Evolutionary conservation across 2,329 filamentous ascomycete species (phyloP), one percentile per base, ranked within the genome.

Genomic region (Juglanconis sp.): DNA sequence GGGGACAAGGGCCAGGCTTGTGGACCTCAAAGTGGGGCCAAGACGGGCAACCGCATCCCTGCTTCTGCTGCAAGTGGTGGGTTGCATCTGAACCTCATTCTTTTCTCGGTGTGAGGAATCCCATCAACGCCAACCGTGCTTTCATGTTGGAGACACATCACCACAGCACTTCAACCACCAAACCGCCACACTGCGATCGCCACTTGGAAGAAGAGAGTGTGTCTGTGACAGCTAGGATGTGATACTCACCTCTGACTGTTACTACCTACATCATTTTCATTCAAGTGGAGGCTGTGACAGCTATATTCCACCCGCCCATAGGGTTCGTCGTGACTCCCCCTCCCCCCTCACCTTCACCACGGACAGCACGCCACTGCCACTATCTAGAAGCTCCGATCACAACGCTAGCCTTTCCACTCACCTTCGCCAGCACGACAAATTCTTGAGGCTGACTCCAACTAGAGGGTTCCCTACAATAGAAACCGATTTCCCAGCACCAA

Each of bases 401-500:
- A 24, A 3, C 48, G 9, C 31, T 4, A 5, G 30, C 9, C 5
- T 34, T 35, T 34, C n/a, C 10, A 5, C 15, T 48, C 24, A 30
- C 13, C 4, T 6, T 13, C 32, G 17, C 8, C 38, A 17, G 31
- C 31, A 6, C 40, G 11, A 17, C 5, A 17, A 9, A 15, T 5
- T 44, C 7, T 47, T 5, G 17, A 35, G 30, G 24, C 54, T 63
- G 30, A 63, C 58, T 13, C 32, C 10, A 2, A 7, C 15, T 42
- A 15, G 34, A 53, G 36, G 30, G 24, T 24, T 17, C 55, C 53
- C 48, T 48, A 30, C 55, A 61, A 49, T 61, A 62, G 36, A 47
- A 50, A 53, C 53, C 46, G 34, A 53, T 55, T 63, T 58, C 62
- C 65, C 63, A 65, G 53, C 65, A 65, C 63, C 61, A 60, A 57